Evolutionary conservation across 2,329 filamentous ascomycete genomes (phyloP).

Genomic region (Penicillium sp.): DNA sequence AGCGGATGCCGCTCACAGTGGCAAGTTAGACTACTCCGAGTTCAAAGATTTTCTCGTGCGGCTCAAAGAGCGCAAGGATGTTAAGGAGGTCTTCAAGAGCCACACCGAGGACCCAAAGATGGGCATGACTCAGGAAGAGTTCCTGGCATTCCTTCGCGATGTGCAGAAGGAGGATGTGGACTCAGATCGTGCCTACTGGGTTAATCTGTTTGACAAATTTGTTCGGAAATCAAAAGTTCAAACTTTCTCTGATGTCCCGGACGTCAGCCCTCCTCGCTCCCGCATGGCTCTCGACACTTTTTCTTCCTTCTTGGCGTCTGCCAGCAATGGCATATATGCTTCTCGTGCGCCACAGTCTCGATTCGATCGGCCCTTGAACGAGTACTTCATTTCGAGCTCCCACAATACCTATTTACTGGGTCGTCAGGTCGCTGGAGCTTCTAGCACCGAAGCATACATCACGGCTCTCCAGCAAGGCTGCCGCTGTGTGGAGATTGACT

Average conservation of each 20-base stretch:
- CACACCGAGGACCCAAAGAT: conserved; percentile 54
- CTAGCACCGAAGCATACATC: conserved; percentile 93
- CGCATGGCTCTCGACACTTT: conserved; percentile 75
- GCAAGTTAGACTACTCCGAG: conserved; percentile 67
- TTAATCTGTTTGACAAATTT: conserved; percentile 64
- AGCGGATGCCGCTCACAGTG: conserved; percentile 60
- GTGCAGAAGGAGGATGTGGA: conserved; percentile 72
- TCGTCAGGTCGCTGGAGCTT: conserved; percentile 80
- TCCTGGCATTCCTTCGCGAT: conserved; percentile 66
- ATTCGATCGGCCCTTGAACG: conserved; percentile 80
- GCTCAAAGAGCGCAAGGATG: conserved; percentile 77
- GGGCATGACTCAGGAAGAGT: conserved; percentile 66
- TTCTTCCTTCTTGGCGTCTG: conserved; percentile 68
- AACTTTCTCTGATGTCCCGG: conserved; percentile 41
- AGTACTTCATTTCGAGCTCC: conserved; percentile 97
- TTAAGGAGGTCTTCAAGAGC: conserved; percentile 65
- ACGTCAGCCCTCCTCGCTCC: conserved; percentile 40
- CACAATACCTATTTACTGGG: conserved; percentile 97
- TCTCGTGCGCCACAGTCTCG: conserved; percentile 56
- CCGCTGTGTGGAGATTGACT: conserved; percentile 94
- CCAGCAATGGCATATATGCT: conserved; percentile 62
- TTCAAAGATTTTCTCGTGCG: conserved; percentile 78
- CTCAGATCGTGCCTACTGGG: conserved; percentile 60
- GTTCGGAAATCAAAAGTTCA: conserved; percentile 54
- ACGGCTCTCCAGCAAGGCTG: conserved; percentile 80